Evolutionary conservation across 1,139 yeast species (phyloP).

Genomic region (Pichia sp.): DNA sequence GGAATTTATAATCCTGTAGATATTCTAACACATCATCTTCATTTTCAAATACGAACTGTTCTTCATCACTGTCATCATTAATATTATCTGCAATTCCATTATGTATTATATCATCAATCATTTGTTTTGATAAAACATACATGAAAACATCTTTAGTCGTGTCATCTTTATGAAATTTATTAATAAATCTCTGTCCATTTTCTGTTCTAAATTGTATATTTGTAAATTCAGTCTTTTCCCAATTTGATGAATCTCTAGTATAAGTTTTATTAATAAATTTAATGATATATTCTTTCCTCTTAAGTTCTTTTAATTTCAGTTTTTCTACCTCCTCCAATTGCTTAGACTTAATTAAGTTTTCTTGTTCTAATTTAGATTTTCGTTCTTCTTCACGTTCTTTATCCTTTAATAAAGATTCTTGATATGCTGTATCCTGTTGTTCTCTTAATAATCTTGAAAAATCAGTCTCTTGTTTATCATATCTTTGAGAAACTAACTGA

Average conservation of each 20-base stretch:
- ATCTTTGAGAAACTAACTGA: constrained; percentile 44
- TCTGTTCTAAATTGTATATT: constrained; percentile 46
- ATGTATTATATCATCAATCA: constrained; percentile 14
- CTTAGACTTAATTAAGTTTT: constrained; percentile 9
- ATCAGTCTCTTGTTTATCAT: constrained; percentile 50
- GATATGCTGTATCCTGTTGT: constrained; percentile 54
- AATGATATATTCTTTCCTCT: constrained; percentile 17
- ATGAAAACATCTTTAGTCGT: constrained; percentile 59
- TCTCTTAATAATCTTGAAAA: constrained; percentile 44
- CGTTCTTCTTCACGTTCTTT: constrained; percentile 24
- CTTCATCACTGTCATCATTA: neutral
- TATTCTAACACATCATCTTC: constrained; percentile 18
- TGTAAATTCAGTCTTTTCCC: constrained; percentile 26
- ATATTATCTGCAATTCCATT: constrained; percentile 8
- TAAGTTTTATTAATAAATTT: constrained; percentile 14
- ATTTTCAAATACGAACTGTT: neutral
- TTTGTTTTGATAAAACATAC: constrained; percentile 47
- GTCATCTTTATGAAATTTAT: constrained; percentile 43
- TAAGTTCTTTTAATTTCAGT: neutral
- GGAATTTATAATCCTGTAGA: constrained; percentile 4
- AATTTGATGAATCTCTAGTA: constrained; percentile 26
- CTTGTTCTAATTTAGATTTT: constrained; percentile 10
- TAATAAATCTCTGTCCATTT: constrained; percentile 57
- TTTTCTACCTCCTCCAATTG: constrained; percentile 15
- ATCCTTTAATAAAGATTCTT: constrained; percentile 44